Evolutionary conservation across 2,329 filamentous ascomycete species (phyloP).

Genomic region (Aspergillus sp.): DNA sequence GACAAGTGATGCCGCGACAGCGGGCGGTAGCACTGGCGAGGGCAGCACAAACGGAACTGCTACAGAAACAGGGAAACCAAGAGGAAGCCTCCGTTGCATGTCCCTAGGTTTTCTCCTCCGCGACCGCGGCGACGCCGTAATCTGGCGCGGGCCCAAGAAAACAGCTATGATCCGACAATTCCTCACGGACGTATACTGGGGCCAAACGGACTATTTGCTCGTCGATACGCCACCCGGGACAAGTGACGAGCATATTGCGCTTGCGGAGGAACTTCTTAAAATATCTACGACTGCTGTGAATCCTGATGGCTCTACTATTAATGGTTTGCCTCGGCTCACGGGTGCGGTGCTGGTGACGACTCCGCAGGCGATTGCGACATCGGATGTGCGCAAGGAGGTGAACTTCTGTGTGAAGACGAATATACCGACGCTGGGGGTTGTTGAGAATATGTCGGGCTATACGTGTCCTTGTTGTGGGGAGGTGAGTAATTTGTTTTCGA

Average conservation of each 20-base stretch:
- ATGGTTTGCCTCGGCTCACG: constrained; percentile 61
- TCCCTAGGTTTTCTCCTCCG: constrained; percentile 88
- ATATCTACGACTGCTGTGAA: constrained; percentile 31
- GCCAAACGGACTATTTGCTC: constrained; percentile 81
- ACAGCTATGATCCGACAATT: constrained; percentile 99
- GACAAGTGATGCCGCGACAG: not conserved
- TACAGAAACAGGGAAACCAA: not conserved
- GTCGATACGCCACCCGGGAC: constrained; percentile 97
- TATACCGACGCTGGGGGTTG: constrained; percentile 77
- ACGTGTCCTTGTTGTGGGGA: constrained; percentile 65
- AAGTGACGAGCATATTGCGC: constrained; percentile 93
- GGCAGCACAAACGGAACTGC: not conserved
- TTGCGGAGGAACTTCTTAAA: constrained; percentile 77
- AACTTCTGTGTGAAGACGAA: constrained; percentile 88
- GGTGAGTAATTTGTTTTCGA: constrained; percentile 91
- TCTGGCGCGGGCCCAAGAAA: constrained; percentile 98
- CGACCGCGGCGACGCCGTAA: constrained; percentile 82
- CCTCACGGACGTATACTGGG: constrained; percentile 86
- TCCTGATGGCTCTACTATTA: too few relatives aligned
- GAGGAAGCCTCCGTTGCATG: constrained; percentile 66
- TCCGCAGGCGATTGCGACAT: constrained; percentile 88
- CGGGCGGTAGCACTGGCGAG: not conserved
- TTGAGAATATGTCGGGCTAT: constrained; percentile 83
- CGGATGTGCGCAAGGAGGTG: constrained; percentile 90
- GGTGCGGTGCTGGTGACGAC: constrained; percentile 96